Conservation (phyloP, 2,329 filamentous ascomycete genomes). For the Lasiodiplodia sp. region DNA sequence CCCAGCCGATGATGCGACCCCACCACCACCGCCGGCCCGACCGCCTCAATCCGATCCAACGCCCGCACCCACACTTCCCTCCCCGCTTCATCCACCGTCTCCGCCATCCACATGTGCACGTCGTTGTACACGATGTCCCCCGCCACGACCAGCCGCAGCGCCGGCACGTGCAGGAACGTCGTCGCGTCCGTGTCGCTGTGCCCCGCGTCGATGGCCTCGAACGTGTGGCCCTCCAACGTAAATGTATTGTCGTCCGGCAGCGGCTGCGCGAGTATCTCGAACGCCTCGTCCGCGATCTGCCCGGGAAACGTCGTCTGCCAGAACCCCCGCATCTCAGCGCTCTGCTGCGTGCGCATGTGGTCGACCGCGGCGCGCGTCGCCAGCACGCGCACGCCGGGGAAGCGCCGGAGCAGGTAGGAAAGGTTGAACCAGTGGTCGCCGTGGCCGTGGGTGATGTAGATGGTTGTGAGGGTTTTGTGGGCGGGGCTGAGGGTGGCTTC, state of each 20-base stretch:
- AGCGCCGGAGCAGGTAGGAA: constrained; percentile 39
- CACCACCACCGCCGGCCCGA: constrained; percentile 43
- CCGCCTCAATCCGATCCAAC: constrained; percentile 41
- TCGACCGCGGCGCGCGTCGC: constrained; percentile 36
- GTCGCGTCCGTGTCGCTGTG: constrained; percentile 36
- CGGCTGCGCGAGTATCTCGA: constrained; percentile 20
- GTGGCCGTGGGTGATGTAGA: constrained; percentile 54
- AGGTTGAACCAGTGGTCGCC: constrained; percentile 52
- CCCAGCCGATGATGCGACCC: constrained; percentile 41
- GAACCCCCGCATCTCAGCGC: constrained; percentile 29
- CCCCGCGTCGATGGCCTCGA: constrained; percentile 37
- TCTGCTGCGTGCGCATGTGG: constrained; percentile 37
- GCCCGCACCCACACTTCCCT: constrained; percentile 44
- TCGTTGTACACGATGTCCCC: constrained; percentile 52
- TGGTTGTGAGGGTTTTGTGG: constrained; percentile 40
- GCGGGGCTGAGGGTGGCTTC: constrained; percentile 32
- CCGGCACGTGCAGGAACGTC: constrained; percentile 47
- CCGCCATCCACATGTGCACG: constrained; percentile 46
- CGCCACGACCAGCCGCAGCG: constrained; percentile 44
- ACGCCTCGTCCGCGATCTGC: constrained; percentile 33
- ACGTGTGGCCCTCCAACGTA: constrained; percentile 34
- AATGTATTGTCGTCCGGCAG: constrained; percentile 34
- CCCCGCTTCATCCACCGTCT: constrained; percentile 40
- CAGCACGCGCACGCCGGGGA: constrained; percentile 38
- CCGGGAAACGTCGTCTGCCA: constrained; percentile 39